Base-by-base conservation (phyloP, 345 rosid genomes). In the Carallia pectinifolia region DNA sequence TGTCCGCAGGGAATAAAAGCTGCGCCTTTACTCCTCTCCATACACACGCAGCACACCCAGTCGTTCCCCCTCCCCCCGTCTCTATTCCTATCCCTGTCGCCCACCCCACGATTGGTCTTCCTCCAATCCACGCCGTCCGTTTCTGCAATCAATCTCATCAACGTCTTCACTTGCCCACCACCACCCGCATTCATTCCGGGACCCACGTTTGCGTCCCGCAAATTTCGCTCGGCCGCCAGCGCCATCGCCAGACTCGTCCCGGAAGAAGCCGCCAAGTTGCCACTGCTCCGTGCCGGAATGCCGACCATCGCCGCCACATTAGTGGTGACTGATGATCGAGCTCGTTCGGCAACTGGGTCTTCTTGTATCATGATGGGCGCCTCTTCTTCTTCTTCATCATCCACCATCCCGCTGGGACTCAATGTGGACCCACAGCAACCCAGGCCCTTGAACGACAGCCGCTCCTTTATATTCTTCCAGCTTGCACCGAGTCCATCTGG, bases 1-100 rank as follows among this genome's bases (percentile, higher is more conserved):
- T 93, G 98, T 0, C 98, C 98, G 70, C 98, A 93, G 9, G 98
- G 98, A 67, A 93, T 87, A 73, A 93, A 89, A 23, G 98, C 98
- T 58, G 97, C 96, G 16, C 90, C 97, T 78, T 93, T 93, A 66
- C 75, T 81, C 69, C 93, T 90, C 71, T 89, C 96, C 97, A 89
- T 93, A 87, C 98, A 93, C 73, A 93, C 92, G 82, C 98, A 89
- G 80, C 97, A 93, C 88, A 82, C 9, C 64, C 82, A 81, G 70
- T 90, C 92, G 19, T 40, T 27, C 73, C 58, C 65, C 71, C 79
- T 23, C 50, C 86, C 60, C 4, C 58, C 65, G 23, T 23, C 23
- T 23, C 23, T 23, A 23, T 23, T 23, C 23, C 23, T 23, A 23
- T 23, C 23, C 23, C 23, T 23, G 23, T 23, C 23, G 23, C 23